Percentiles rank a stretch among this genome's conserved stretches.
These are phyloP conservation scores for Wickerhamiella allomyrinae DNA, from an alignment of 805 yeast species.

Conservation along the genomic window DNA sequence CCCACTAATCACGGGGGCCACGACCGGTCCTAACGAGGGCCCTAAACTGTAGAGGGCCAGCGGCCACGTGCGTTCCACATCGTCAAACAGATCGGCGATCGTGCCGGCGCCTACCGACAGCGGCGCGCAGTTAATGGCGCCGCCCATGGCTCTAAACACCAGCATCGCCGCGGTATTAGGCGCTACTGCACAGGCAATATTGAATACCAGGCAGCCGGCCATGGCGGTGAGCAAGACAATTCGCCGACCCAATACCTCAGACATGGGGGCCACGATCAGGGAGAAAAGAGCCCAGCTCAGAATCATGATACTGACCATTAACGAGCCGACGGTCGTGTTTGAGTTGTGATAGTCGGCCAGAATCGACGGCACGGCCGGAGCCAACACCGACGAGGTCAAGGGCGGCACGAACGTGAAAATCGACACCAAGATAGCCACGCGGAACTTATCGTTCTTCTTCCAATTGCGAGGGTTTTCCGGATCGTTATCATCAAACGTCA, in stretches of 20 bases:
- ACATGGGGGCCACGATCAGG: constrained; percentile 48
- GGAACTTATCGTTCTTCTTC: constrained; percentile 30
- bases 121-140: constrained; percentile 55
- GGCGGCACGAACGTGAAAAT: constrained; percentile 46
- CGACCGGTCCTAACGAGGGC: constrained; percentile 45
- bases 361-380: constrained; percentile 44
- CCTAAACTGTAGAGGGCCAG: constrained; percentile 45
- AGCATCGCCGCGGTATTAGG: constrained; percentile 41
- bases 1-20: constrained; percentile 36
- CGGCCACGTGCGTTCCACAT: constrained; percentile 38
- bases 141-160: constrained; percentile 48
- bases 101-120: constrained; percentile 58
- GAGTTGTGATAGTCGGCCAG: constrained; percentile 32
- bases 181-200: constrained; percentile 47
- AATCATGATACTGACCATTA: constrained; percentile 51
- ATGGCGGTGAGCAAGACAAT: constrained; percentile 40
- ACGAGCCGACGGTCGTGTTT: constrained; percentile 31
- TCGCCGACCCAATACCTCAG: constrained; percentile 52
- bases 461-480: constrained; percentile 54
- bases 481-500: constrained; percentile 53
- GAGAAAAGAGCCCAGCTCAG: constrained; percentile 61
- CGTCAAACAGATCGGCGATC: constrained; percentile 44
- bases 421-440: constrained; percentile 35
- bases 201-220: constrained; percentile 29
- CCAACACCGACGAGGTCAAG: constrained; percentile 44